Evolutionary conservation across 2,329 filamentous ascomycete species (phyloP).

Genomic region (Trichophyton benhamiae): DNA sequence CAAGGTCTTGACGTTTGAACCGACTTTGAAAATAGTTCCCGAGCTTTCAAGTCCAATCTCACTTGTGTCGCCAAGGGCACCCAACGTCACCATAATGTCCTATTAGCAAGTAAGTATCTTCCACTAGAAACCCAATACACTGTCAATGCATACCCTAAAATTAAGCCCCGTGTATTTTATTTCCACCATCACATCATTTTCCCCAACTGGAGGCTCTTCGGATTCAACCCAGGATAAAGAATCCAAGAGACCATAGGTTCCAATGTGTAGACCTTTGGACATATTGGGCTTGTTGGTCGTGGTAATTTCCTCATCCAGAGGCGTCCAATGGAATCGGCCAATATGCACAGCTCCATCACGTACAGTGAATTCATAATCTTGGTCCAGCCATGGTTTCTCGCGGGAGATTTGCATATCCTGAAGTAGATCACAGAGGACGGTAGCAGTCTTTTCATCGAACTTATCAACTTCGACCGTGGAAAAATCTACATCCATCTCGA

Average conservation of each 20-base stretch:
- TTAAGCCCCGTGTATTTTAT: background rate
- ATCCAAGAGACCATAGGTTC: background rate
- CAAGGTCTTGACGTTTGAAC: background rate
- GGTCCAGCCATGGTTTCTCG: background rate
- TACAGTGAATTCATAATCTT: slow-evolving; percentile 5
- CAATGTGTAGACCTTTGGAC: background rate
- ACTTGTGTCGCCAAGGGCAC: background rate
- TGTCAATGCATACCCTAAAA: background rate
- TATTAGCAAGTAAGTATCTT: background rate
- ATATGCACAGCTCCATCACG: background rate
- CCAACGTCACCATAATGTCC: background rate
- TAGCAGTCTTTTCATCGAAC: background rate
- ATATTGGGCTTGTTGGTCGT: background rate
- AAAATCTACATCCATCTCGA: slow-evolving; percentile 4
- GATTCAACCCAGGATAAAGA: background rate
- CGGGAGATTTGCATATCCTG: background rate
- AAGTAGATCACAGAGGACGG: background rate
- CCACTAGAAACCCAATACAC: background rate
- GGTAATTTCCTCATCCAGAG: slow-evolving; percentile 5
- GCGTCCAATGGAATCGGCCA: background rate
- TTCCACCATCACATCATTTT: background rate
- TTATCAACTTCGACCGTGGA: slow-evolving; percentile 6
- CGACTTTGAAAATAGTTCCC: background rate
- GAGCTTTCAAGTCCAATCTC: background rate
- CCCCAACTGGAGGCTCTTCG: background rate